A percentile compares a stretch with the other conserved stretches of the same genome.
Conservation (phyloP, 306 rosid species). For the Castanopsis chinensis region DNA sequence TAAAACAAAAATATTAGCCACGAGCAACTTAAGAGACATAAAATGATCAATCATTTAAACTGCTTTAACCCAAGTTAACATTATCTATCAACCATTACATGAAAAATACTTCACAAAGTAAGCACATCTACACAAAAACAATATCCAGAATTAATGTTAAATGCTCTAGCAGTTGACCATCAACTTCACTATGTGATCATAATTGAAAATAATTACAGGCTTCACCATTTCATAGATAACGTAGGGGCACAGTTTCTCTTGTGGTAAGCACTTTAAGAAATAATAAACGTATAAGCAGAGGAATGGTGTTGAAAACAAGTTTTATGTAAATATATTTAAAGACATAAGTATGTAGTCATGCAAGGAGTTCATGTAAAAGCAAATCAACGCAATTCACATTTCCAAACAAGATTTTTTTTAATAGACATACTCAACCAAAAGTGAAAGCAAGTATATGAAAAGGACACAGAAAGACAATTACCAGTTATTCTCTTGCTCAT, state of each 20-base stretch:
- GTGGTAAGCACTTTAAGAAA: too few species aligned
- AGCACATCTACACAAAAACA: not conserved
- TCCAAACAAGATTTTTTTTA: not conserved
- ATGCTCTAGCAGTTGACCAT: too few species aligned
- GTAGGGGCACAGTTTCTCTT: too few species aligned
- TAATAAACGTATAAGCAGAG: too few species aligned
- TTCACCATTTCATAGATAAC: too few species aligned
- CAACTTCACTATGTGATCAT: too few species aligned
- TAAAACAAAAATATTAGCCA: constrained; percentile 1
- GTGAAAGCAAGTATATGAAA: constrained; percentile 1
- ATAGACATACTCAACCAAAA: not conserved
- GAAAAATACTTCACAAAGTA: not conserved
- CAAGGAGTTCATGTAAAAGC: too few species aligned
- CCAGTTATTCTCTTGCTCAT: constrained; percentile 98
- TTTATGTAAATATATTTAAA: too few species aligned
- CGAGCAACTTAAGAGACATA: not conserved
- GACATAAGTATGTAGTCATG: too few species aligned
- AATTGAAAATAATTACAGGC: too few species aligned
- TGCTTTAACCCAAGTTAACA: not conserved
- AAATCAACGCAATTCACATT: too few species aligned
- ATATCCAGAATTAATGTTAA: not conserved
- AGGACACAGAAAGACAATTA: constrained; percentile 23
- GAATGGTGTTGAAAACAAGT: too few species aligned
- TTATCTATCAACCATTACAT: not conserved
- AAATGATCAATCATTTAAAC: not conserved